Conservation (phyloP, 176 grass and related monocot genomes). For the Ensete ventricosum region DNA sequence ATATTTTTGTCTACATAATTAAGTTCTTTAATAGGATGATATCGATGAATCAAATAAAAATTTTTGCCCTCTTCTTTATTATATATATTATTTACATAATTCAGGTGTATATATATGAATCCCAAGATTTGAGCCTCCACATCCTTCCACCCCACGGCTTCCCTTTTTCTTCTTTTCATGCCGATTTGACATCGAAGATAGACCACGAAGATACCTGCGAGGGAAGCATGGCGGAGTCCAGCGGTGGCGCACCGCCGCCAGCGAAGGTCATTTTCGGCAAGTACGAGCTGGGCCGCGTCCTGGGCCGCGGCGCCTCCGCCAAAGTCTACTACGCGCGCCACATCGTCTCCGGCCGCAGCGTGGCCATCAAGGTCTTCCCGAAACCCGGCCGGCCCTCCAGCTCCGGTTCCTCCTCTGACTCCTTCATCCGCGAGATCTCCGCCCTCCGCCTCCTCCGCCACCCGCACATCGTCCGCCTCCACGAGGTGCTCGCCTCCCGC, state of each 20-base stretch:
- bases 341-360: not conserved
- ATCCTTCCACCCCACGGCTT: not conserved
- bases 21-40: no score
- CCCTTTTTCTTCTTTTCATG: not conserved
- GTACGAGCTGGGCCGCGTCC: constrained; percentile 1
- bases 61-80: no score
- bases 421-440: constrained; percentile 10
- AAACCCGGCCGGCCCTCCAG: not conserved
- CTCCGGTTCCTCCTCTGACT: not conserved
- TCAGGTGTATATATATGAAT: not conserved
- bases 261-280: constrained; percentile 6
- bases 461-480: constrained; percentile 14
- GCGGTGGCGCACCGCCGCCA: no score
- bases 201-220: not conserved
- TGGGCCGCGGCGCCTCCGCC: constrained; percentile 8
- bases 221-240: not conserved
- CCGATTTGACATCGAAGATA: no score
- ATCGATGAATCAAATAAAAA: no score
- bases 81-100: not conserved
- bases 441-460: constrained; percentile 10
- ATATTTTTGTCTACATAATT: no score
- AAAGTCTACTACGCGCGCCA: constrained; percentile 7
- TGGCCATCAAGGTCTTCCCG: constrained; percentile 8
- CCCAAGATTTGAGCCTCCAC: not conserved
- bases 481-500: constrained; percentile 14